Base-by-base conservation (phyloP, 345 rosid genomes). In the Salix arbutifolia region DNA sequence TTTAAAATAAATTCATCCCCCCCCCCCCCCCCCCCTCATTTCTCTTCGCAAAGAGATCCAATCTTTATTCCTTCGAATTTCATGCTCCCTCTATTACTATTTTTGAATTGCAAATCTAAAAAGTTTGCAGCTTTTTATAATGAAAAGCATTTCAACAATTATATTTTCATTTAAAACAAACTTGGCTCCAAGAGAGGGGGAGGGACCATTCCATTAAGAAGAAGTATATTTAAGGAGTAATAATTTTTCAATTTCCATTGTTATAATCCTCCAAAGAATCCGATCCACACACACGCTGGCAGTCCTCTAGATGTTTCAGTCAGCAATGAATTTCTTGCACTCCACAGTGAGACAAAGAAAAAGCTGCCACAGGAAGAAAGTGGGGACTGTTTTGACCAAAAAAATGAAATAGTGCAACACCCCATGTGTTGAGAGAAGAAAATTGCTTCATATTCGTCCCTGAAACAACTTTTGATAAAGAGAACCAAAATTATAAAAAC, bases 361-460 rank as follows among this genome's bases (percentile, higher is more conserved):
- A 75, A 75, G 83, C 77, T 78, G 82, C 70, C 3, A 48, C 69
- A 50, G 0, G 37, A 28, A 44, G 42, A 53, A 35, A 18, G 76
- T 71, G 53, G 78, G 80, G 79, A 73, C 72, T 65, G 25, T 23
- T 44, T 78, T 73, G 81, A 73, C 78, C 18, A 11, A 74, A 50
- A 3, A 52, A 6, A 31, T n/a, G 50, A 26, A 52, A 46, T 60
- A 53, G 18, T 26, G 26, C 2, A 65, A 14, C 81, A 73, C 1
- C 76, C 85, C 89, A 86, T 80, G 89, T 82, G 87, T 33, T 1
- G 25, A 37, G 21, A 26, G 64, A 61, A 70, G 50, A 62, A 65
- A 53, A 42, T 3, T 58, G 21, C 18, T 76, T 48, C 5, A 37
- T 23, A n/a, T 53, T 70, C 65, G 69, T 78, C 71, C 28, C 69